phyloP scores from a whole-genome alignment of 1,139 yeast genomes.

The Candida tropicalis region DNA sequence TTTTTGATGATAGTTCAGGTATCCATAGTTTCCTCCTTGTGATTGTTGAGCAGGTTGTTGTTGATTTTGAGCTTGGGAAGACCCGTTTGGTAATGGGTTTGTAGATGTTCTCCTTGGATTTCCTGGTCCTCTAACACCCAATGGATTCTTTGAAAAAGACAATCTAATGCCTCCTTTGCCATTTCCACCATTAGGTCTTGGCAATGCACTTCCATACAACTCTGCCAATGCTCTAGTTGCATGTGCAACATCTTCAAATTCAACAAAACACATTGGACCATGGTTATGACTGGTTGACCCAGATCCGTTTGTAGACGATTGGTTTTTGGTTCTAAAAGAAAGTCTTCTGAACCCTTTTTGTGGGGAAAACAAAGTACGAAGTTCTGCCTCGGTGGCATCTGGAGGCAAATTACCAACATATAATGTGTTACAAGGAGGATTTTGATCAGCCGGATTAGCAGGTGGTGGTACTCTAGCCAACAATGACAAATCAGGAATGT shows the following conservation, averaged over 20 bases:
- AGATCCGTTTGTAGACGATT: slow-evolving; percentile 28
- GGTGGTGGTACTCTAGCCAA: slow-evolving; percentile 90
- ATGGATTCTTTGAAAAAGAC: slow-evolving; percentile 92
- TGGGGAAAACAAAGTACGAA: slow-evolving; percentile 81
- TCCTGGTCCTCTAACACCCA: slow-evolving; percentile 86
- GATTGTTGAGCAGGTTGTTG: slow-evolving; percentile 2
- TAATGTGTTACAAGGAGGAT: slow-evolving; percentile 96
- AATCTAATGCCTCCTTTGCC: slow-evolving; percentile 91
- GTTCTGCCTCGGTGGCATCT: slow-evolving; percentile 92
- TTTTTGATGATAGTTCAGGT: slow-evolving; percentile 35
- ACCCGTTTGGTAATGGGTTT: slow-evolving; percentile 28
- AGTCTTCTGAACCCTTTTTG: slow-evolving; percentile 92
- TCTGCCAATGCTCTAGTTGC: slow-evolving; percentile 95
- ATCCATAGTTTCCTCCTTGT: slow-evolving; percentile 33
- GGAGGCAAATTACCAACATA: slow-evolving; percentile 98
- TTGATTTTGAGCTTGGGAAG: slow-evolving; percentile 1
- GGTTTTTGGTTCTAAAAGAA: slow-evolving; percentile 78
- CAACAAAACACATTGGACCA: slow-evolving; percentile 99
- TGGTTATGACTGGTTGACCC: slow-evolving; percentile 47
- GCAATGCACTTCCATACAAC: slow-evolving; percentile 82
- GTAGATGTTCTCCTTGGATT: slow-evolving; percentile 47
- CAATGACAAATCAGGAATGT: slow-evolving; percentile 71
- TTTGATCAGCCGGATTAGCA: slow-evolving; percentile 98
- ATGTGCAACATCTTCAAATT: slow-evolving; percentile 91
- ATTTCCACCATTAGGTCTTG: slow-evolving; percentile 63